These are phyloP conservation scores for Rhodotorula kratochvilovae DNA, from an alignment of 768 basidiomycete species.

Conservation along the genomic window DNA sequence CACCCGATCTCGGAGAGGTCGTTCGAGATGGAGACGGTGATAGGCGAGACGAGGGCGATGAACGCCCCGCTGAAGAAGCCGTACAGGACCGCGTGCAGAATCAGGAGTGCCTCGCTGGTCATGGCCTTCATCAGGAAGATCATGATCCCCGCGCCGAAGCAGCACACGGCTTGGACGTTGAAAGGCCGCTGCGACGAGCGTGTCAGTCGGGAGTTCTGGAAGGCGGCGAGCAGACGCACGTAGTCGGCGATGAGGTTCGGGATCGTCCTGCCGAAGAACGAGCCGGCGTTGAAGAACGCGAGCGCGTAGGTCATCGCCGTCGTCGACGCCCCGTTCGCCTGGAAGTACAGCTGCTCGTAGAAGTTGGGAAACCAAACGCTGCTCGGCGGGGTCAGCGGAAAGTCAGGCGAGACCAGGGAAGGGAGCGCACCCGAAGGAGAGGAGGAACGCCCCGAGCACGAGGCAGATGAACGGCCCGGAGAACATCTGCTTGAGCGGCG, in stretches of 20 bases:
- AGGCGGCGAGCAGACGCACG: background rate
- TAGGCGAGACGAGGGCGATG: slow-evolving; percentile 40
- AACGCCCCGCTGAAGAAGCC: slow-evolving; percentile 46
- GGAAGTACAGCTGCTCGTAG: slow-evolving; percentile 30
- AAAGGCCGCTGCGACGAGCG: background rate
- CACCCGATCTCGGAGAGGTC: slow-evolving; percentile 24
- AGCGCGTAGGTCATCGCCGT: slow-evolving; percentile 47
- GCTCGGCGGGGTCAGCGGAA: too few relatives aligned
- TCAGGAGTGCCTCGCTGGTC: background rate
- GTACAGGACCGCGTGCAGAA: slow-evolving; percentile 22
- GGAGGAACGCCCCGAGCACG: slow-evolving; percentile 1
- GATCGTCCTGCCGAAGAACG: slow-evolving; percentile 56
- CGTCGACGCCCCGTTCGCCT: slow-evolving; percentile 14
- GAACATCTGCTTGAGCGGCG: slow-evolving; percentile 22
- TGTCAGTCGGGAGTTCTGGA: background rate
- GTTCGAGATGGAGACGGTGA: slow-evolving; percentile 11
- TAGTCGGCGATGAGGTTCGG: slow-evolving; percentile 50
- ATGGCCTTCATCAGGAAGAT: slow-evolving; percentile 37
- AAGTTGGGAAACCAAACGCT: slow-evolving; percentile 52
- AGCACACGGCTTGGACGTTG: slow-evolving; percentile 27
- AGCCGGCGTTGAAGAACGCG: slow-evolving; percentile 62
- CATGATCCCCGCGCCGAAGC: slow-evolving; percentile 36
- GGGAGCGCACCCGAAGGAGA: background rate
- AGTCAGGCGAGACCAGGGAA: too few relatives aligned
- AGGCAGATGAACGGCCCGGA: background rate